Evolutionary conservation across 164 flowering plant species (phyloP).

Genomic region (Annona cherimola): DNA sequence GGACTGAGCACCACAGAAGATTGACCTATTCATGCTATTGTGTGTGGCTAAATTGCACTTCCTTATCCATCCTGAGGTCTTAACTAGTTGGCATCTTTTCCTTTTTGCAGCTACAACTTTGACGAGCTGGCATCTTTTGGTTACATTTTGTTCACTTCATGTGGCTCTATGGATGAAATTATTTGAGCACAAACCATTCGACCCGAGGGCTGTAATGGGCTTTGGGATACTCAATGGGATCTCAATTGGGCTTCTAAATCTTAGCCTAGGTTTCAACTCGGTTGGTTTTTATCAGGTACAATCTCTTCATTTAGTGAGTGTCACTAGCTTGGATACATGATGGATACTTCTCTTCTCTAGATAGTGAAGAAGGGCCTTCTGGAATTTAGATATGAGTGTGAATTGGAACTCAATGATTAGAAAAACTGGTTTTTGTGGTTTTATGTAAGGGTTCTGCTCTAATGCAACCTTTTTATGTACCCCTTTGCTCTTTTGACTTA

Average conservation of each 20-base stretch:
- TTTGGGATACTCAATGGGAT: constrained; percentile 92
- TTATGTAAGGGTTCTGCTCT: too few relatives aligned
- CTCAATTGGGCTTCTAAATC: constrained; percentile 87
- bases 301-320: neutral
- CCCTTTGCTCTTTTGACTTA: too few relatives aligned
- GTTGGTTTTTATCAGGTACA: constrained; percentile 96
- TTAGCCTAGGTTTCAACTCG: constrained; percentile 91
- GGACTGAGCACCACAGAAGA: too few relatives aligned
- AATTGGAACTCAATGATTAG: too few relatives aligned
- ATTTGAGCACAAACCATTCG: constrained; percentile 93
- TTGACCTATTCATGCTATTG: neutral
- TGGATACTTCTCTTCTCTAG: too few relatives aligned
- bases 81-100: constrained; percentile 5
- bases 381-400: too few relatives aligned
- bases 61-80: neutral
- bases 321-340: too few relatives aligned
- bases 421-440: too few relatives aligned
- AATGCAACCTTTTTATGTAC: too few relatives aligned
- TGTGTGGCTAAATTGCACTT: neutral
- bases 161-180: constrained; percentile 79
- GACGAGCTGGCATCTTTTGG: constrained; percentile 98
- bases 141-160: constrained; percentile 95
- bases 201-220: constrained; percentile 72
- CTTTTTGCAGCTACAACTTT: constrained; percentile 72
- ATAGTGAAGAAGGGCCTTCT: too few relatives aligned